Evolutionary conservation across 2,329 filamentous ascomycete genomes (phyloP), one percentile per base, ranked within the genome.

Genomic region (Hypoxylon sp.): DNA sequence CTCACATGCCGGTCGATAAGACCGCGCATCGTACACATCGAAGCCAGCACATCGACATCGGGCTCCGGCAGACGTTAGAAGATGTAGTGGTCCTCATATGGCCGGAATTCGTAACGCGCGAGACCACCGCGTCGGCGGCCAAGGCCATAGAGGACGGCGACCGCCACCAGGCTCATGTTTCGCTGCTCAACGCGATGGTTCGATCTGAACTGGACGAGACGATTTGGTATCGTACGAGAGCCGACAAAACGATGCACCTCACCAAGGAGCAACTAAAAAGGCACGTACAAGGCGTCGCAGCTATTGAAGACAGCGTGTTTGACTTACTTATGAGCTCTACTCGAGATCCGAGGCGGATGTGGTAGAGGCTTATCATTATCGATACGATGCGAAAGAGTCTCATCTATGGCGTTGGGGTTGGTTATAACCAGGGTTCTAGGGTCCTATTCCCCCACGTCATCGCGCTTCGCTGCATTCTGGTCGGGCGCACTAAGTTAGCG

Each of bases 171-270:
- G 44, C 59, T 32, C 64, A 71, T 19, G 50, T 61, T 4, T 68
- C 69, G 43, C 60, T 72, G 4, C 66, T 73, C 26, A 41, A 68
- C 51, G 67, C 67, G 19, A 68, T 70, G 54, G 67, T 65, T 11
- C 50, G 68, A n/a, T 71, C 68, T 24, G 69, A 70, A 17, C 13
- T 73, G 2, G 72, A 72, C 24, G 64, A 64, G 7, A 71, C 65
- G 0, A 41, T 73, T 26, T 73, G 71, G 72, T 54, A 57, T 28
- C 53, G 58, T 15, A 67, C 64, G 3, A 59, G 58, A 17, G 64
- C 58, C 6, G 59, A 34, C 4, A 56, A 48, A 8, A 53, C 47
- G 6, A 62, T 15, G 3, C 32, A 13, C 19, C 62, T 72, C 8
- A 62, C 65, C 10, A 56, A 64, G 32, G 65, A 69, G 30, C 59